These are phyloP conservation scores for Eucalyptus tenuipes DNA, from an alignment of 345 rosid genomes.

Conservation along the genomic window DNA sequence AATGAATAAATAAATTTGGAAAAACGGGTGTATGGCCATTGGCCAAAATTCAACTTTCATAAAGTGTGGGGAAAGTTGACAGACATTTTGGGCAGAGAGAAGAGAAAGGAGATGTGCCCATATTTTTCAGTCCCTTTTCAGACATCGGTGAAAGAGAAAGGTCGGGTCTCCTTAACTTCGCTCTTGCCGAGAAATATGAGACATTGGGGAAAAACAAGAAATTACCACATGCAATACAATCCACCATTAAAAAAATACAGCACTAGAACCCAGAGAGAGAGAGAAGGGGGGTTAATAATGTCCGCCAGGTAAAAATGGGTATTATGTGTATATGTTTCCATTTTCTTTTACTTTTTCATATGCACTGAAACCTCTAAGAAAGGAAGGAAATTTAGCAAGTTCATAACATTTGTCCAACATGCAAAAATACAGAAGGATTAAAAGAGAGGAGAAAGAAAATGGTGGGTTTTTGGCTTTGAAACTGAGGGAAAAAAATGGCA, in stretches of 20 bases:
- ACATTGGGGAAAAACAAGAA: neutral
- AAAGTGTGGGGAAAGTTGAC: neutral
- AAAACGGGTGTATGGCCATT: neutral
- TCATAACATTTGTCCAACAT: neutral
- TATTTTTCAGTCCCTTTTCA: neutral
- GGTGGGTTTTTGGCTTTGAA: neutral
- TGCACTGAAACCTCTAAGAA: neutral
- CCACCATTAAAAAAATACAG: neutral
- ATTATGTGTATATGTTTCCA: neutral
- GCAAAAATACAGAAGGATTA: neutral
- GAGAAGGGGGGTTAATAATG: neutral
- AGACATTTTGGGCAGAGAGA: neutral
- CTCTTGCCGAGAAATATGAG: neutral
- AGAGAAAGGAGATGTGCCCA: neutral
- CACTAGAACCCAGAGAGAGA: neutral
- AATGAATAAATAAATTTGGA: neutral
- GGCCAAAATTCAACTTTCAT: neutral
- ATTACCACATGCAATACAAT: neutral
- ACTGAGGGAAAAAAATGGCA: neutral
- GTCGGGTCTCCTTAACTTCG: neutral
- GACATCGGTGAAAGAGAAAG: neutral
- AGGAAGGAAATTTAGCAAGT: neutral
- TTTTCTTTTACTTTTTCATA: neutral
- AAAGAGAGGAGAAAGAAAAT: neutral
- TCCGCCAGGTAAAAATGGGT: neutral